Conservation (phyloP, 2,329 filamentous ascomycete species). For the Pseudocercospora crystallina region DNA sequence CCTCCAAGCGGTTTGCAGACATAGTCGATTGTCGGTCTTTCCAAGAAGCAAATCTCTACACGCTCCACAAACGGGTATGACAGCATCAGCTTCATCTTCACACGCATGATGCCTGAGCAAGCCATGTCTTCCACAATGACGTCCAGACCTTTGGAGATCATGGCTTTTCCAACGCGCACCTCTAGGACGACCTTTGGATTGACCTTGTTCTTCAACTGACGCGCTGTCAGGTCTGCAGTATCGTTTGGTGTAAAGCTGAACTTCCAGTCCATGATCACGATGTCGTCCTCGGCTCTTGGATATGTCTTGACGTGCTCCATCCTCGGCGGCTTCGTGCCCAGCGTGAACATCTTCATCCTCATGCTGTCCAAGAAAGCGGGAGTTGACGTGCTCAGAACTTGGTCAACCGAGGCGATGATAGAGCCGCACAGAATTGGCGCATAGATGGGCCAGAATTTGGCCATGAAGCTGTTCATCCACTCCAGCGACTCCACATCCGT, state of each 20-base stretch:
- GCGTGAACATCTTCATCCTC: slow-evolving; percentile 87
- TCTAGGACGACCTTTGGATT: slow-evolving; percentile 97
- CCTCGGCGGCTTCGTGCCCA: slow-evolving; percentile 91
- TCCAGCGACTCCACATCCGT: slow-evolving; percentile 90
- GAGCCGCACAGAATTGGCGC: slow-evolving; percentile 89
- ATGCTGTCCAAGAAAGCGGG: slow-evolving; percentile 91
- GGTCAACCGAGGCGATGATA: slow-evolving; percentile 90
- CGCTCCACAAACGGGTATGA: slow-evolving; percentile 94
- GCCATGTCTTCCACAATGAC: slow-evolving; percentile 98
- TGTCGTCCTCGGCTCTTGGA: slow-evolving; percentile 89
- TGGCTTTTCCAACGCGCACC: slow-evolving; percentile 89
- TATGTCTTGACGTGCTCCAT: slow-evolving; percentile 99
- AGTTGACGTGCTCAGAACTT: slow-evolving; percentile 89
- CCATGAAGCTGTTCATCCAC: slow-evolving; percentile 98
- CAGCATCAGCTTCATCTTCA: slow-evolving; percentile 96
- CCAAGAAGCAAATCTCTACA: slow-evolving; percentile 92
- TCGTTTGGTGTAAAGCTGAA: slow-evolving; percentile 99
- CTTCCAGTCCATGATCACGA: slow-evolving; percentile 99
- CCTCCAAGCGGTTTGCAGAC: slow-evolving; percentile 97
- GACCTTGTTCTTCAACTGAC: slow-evolving; percentile 90
- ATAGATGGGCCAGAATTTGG: slow-evolving; percentile 99
- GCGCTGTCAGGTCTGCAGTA: slow-evolving; percentile 81
- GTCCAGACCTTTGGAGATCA: slow-evolving; percentile 95
- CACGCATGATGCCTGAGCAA: slow-evolving; percentile 90
- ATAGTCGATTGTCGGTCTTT: slow-evolving; percentile 87